These are phyloP conservation scores for Saprolegnia diclina DNA, from an alignment of 352 stramenopile genomes.

Conservation along the genomic window DNA sequence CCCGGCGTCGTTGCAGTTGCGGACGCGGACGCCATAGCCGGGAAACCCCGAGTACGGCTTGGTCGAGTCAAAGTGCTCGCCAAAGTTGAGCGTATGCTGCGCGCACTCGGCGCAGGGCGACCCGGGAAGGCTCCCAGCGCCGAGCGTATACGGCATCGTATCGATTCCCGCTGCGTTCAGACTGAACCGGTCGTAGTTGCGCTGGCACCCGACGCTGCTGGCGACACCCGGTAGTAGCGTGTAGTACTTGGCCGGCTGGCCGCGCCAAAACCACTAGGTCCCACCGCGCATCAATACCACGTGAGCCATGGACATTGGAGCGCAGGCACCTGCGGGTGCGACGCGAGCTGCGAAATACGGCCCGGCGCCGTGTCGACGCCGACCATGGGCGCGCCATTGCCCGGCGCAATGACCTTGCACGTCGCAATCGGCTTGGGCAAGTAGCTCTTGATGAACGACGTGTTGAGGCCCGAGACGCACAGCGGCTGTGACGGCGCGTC, in stretches of 20 bases:
- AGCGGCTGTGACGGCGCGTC: conserved; percentile 1
- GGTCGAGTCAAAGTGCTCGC: conserved; percentile 9
- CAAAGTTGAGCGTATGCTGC: conserved; percentile 19
- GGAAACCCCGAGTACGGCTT: conserved; percentile 19
- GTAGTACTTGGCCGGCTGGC: neutral
- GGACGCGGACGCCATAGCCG: conserved; percentile 18
- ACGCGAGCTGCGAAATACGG: conserved; percentile 2
- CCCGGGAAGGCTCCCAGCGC: conserved; percentile 5
- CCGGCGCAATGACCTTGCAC: conserved; percentile 1
- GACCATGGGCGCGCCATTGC: conserved; percentile 9
- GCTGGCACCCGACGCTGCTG: neutral
- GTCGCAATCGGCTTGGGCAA: neutral
- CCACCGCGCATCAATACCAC: too few species aligned
- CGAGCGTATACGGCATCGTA: conserved; percentile 11
- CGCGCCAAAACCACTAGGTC: conserved; percentile 24
- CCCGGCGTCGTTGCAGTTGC: conserved; percentile 20
- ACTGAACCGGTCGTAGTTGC: conserved; percentile 15
- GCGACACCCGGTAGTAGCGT: neutral
- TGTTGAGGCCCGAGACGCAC: conserved; percentile 21
- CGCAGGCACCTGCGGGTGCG: conserved; percentile 6
- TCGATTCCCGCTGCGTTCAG: conserved; percentile 16
- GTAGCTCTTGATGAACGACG: conserved; percentile 16
- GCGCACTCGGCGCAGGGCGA: conserved; percentile 10
- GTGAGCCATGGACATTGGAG: neutral
- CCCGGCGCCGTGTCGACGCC: neutral